Evolutionary conservation across 108 stramenopile species (phyloP), one percentile per base, ranked within the genome.

Genomic region (Fragilariopsis cylindrus): DNA sequence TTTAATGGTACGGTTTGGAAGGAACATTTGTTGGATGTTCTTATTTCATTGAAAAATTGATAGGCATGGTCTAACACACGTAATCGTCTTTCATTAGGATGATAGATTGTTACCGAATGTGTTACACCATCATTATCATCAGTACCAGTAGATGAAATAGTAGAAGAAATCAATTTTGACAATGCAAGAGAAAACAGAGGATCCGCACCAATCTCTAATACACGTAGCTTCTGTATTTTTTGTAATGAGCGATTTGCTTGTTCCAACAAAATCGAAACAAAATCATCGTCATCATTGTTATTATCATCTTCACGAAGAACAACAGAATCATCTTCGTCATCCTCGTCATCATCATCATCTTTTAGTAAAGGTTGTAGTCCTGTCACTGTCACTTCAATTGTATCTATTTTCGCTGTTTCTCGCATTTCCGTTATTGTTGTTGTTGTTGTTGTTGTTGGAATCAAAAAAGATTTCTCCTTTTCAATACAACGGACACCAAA

Each of bases 401-500:
- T 60, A 11, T 18, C 11, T 0, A 40, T 39, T 60, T 1, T 60
- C 58, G 58, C 41, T 30, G 9, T 60, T 40, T n/a, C n/a, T n/a
- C n/a, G n/a, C n/a, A n/a, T n/a, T n/a, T 57, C 57, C 57, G 7
- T 18, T 19, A 18, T 19, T 13, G 57, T 18, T n/a, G n/a, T n/a
- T 57, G n/a, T 62, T 62, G n/a, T 62, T 42, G 60, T 40, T 13
- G 19, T 30, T 42, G 6, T 19, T 56, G 18, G 55, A 19, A 56
- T 19, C 55, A 7, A 56, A n/a, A n/a, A 9, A 63, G 39, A 45
- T 63, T 63, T 11, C 12, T 45, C 43, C 30, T 30, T 30, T 30
- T 63, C 62, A 13, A 16, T 6, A n/a, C 62, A 63, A 12, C 62
- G 62, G 42, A 30, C 40, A n/a, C 62, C 62, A n/a, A 63, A 63